A percentile compares a stretch with the other conserved stretches of the same genome.
These are phyloP conservation scores for Penicillium simplicissimum DNA, from an alignment of 495 filamentous ascomycete species.

Conservation along the genomic window DNA sequence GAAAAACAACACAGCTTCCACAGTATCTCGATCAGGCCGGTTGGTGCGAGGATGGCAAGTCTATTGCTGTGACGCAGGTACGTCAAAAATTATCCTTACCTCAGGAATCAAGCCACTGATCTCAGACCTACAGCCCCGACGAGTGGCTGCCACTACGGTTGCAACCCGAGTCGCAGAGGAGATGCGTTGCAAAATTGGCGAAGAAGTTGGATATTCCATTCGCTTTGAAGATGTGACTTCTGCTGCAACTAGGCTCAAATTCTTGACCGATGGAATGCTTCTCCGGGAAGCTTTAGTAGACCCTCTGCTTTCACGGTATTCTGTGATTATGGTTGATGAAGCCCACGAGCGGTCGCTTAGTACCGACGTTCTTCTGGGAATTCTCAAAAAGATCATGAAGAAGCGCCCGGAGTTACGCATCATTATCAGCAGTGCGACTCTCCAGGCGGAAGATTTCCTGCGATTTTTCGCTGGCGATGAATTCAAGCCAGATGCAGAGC, in stretches of 20 bases:
- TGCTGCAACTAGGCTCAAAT: slow-evolving; percentile 85
- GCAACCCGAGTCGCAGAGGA: slow-evolving; percentile 91
- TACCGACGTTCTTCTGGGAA: slow-evolving; percentile 87
- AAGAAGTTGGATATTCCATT: slow-evolving; percentile 96
- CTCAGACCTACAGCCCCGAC: slow-evolving; percentile 63
- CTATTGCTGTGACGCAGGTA: slow-evolving; percentile 91
- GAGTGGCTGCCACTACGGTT: slow-evolving; percentile 91
- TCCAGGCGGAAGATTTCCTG: slow-evolving; percentile 88
- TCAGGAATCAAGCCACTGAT: slow-evolving; percentile 15
- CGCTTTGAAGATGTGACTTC: slow-evolving; percentile 97
- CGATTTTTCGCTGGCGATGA: slow-evolving; percentile 70
- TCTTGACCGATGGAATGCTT: slow-evolving; percentile 92
- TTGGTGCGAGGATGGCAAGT: slow-evolving; percentile 81
- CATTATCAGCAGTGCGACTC: slow-evolving; percentile 89
- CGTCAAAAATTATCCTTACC: slow-evolving; percentile 12
- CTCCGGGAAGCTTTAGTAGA: slow-evolving; percentile 93
- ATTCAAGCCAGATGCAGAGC: slow-evolving; percentile 35
- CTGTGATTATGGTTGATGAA: slow-evolving; percentile 98
- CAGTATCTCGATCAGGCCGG: slow-evolving; percentile 86
- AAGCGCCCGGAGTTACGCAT: slow-evolving; percentile 82
- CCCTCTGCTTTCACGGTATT: slow-evolving; percentile 88
- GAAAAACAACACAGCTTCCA: slow-evolving; percentile 88
- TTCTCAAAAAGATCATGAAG: slow-evolving; percentile 92
- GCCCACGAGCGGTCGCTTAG: slow-evolving; percentile 95
- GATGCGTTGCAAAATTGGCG: slow-evolving; percentile 84